Percentiles rank a stretch among this genome's conserved stretches.
Conservation (phyloP, 208 protist species). For the Spongospora subterranea region DNA sequence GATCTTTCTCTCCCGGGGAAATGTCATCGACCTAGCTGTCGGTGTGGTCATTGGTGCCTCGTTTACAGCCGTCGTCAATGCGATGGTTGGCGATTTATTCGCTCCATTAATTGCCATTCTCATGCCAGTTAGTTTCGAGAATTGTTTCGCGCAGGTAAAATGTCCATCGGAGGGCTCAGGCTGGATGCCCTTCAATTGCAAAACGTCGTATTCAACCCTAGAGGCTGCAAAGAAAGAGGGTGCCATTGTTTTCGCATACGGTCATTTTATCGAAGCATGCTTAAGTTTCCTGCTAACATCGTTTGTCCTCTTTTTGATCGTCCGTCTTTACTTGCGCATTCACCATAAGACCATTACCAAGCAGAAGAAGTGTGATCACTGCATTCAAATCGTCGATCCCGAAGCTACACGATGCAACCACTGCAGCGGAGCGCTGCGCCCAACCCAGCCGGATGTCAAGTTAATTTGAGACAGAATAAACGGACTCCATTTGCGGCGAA, state of each 20-base stretch:
- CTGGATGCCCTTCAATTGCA: constrained; percentile 13
- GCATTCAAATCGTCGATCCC: constrained; percentile 20
- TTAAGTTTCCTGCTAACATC: not conserved
- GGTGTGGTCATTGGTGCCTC: constrained; percentile 48
- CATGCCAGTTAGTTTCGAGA: not conserved
- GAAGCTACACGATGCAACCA: not conserved
- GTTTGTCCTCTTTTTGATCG: constrained; percentile 38
- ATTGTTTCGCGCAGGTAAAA: not conserved
- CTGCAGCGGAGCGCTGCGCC: not conserved
- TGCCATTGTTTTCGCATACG: not conserved
- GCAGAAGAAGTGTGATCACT: not conserved
- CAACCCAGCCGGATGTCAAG: too few relatives aligned
- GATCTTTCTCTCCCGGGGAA: constrained; percentile 1
- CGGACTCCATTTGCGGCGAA: too few relatives aligned
- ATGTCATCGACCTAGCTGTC: constrained; percentile 45
- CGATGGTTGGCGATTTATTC: not conserved
- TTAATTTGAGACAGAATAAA: too few relatives aligned
- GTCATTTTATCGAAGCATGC: not conserved
- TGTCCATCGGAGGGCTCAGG: not conserved
- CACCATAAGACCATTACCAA: not conserved
- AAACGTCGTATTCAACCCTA: not conserved
- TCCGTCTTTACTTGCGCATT: constrained; percentile 24
- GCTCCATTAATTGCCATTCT: not conserved
- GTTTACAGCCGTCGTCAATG: constrained; percentile 6
- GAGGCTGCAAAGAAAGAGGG: not conserved